These are phyloP conservation scores for Quercus glauca DNA, from an alignment of 306 rosid species.

Conservation along the genomic window DNA sequence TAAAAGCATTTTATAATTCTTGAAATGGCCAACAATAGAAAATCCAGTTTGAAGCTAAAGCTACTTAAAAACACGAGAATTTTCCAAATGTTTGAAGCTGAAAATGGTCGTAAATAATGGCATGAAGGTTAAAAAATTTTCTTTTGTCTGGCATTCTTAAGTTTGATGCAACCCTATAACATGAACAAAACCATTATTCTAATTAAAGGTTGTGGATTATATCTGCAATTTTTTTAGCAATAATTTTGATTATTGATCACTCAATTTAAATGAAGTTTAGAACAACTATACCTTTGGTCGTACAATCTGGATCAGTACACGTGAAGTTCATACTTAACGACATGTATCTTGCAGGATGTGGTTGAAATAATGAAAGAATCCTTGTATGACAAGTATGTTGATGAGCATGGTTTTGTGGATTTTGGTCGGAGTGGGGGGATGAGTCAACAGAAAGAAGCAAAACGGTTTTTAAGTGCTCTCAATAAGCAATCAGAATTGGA, in stretches of 20 bases:
- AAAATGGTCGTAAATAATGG: neutral
- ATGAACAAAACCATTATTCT: neutral
- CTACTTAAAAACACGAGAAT: neutral
- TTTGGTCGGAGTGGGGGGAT: conserved; percentile 98
- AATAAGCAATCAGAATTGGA: conserved; percentile 85
- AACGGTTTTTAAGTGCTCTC: conserved; percentile 85
- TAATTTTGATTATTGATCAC: conserved; percentile 8
- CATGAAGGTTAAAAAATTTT: neutral
- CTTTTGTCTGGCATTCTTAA: neutral
- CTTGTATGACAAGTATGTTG: conserved; percentile 82
- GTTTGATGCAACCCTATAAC: neutral
- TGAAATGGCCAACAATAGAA: neutral
- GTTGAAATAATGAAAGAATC: conserved; percentile 99
- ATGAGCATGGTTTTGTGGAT: conserved; percentile 88
- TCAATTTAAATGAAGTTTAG: neutral
- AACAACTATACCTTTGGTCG: neutral
- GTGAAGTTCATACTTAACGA: conserved; percentile 11
- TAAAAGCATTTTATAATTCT: neutral
- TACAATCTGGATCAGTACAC: conserved; percentile 1
- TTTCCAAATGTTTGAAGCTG: neutral
- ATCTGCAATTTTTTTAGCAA: neutral
- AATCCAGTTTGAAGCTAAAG: conserved; percentile 1
- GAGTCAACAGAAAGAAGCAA: conserved; percentile 98
- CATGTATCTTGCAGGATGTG: conserved; percentile 65
- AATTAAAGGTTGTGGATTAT: neutral